Percentiles rank a stretch among this genome's conserved stretches.
phyloP scores from a whole-genome alignment of 1,284 basidiomycete species.

The Gymnopus androsaceus region DNA sequence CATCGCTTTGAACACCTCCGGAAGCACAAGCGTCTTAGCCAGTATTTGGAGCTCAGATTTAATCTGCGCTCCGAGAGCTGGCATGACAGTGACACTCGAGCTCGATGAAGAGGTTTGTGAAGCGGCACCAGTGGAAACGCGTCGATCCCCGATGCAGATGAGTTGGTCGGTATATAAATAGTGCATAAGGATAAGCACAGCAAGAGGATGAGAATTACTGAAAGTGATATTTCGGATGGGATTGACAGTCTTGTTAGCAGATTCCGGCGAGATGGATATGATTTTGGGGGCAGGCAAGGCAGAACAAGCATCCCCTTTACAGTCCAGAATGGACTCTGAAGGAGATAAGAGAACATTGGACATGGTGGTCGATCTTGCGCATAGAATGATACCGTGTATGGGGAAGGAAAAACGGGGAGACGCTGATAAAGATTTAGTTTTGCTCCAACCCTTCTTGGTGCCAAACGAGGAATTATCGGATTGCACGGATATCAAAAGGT shows the following conservation, averaged over 20 bases:
- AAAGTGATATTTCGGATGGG: slow-evolving; percentile 29
- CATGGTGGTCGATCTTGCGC: slow-evolving; percentile 59
- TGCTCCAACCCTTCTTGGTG: slow-evolving; percentile 5
- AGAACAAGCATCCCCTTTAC: background rate
- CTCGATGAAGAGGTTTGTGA: slow-evolving; percentile 26
- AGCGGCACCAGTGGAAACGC: slow-evolving; percentile 56
- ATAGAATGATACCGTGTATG: slow-evolving; percentile 68
- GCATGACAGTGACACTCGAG: slow-evolving; percentile 41
- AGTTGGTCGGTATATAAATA: slow-evolving; percentile 90
- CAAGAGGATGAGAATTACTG: slow-evolving; percentile 58
- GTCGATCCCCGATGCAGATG: slow-evolving; percentile 83
- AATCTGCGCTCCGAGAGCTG: slow-evolving; percentile 41
- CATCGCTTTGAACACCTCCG: slow-evolving; percentile 53
- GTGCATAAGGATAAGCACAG: slow-evolving; percentile 77
- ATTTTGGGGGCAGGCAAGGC: slow-evolving; percentile 33
- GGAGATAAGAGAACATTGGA: slow-evolving; percentile 43
- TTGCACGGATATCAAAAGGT: slow-evolving; percentile 54
- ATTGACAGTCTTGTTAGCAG: background rate
- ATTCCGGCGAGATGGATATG: slow-evolving; percentile 32
- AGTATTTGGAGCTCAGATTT: slow-evolving; percentile 64
- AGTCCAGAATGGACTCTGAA: slow-evolving; percentile 21
- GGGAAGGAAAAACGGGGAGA: slow-evolving; percentile 49
- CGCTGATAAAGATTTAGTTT: background rate
- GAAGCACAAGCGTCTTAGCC: slow-evolving; percentile 57
- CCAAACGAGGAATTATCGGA: slow-evolving; percentile 14